Percentiles rank a stretch among this genome's conserved stretches.
phyloP scores from a whole-genome alignment of 805 yeast species.

The Pachysolen tannophilus region DNA sequence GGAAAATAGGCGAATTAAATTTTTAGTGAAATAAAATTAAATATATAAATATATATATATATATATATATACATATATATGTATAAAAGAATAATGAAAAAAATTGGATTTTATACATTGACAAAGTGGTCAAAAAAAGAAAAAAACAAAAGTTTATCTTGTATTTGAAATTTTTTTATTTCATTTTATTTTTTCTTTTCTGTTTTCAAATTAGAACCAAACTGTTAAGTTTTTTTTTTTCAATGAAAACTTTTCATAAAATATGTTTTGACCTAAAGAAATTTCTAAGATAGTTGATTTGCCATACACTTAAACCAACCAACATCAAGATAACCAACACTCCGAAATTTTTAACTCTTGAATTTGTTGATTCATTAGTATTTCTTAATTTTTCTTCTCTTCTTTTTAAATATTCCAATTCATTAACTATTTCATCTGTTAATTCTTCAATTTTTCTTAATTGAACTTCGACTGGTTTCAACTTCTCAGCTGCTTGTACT shows the following conservation, averaged over 20 bases:
- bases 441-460: constrained; percentile 81
- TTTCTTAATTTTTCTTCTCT: constrained; percentile 94
- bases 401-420: constrained; percentile 72
- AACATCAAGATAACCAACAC: constrained; percentile 59
- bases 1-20: constrained; percentile 35
- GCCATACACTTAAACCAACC: constrained; percentile 83
- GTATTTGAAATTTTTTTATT: too few species aligned
- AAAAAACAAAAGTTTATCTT: too few species aligned
- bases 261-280: constrained; percentile 86
- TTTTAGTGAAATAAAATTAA: too few species aligned
- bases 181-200: too few species aligned
- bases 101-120: neutral
- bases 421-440: constrained; percentile 72
- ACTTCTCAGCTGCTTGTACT: constrained; percentile 83
- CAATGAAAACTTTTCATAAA: constrained; percentile 28
- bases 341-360: constrained; percentile 86
- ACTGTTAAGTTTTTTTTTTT: neutral
- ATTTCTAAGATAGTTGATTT: constrained; percentile 82
- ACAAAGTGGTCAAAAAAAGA: constrained; percentile 3
- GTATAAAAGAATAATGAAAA: too few species aligned
- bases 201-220: neutral
- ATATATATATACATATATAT: too few species aligned
- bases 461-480: constrained; percentile 88
- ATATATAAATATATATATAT: too few species aligned
- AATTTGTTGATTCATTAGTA: constrained; percentile 93